A percentile compares a stretch with the other conserved stretches of the same genome.
Evolutionary conservation across 2,329 filamentous ascomycete species (phyloP).

Genomic region (Orbilia oligospora): DNA sequence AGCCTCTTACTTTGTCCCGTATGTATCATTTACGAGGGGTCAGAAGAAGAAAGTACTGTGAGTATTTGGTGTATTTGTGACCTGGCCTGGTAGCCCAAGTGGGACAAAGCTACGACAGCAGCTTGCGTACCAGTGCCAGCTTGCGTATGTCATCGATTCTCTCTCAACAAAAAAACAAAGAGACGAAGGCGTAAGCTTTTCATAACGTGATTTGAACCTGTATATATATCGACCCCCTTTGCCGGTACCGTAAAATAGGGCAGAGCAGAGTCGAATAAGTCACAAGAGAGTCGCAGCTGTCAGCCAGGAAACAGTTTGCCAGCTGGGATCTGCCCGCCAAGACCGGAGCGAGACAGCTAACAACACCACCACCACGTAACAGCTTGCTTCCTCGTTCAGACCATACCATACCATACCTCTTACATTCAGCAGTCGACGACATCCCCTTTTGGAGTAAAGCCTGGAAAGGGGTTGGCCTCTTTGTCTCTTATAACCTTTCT

Average conservation of each 20-base stretch:
- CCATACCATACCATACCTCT: neutral
- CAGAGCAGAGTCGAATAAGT: neutral
- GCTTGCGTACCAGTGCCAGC: conserved; percentile 11
- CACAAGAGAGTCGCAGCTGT: conserved; percentile 9
- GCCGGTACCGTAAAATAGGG: neutral
- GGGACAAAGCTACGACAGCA: conserved; percentile 22
- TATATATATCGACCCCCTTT: neutral
- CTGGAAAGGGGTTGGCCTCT: conserved; percentile 7
- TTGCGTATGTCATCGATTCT: conserved; percentile 1
- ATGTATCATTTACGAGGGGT: neutral
- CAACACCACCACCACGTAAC: conserved; percentile 45
- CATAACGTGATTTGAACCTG: neutral
- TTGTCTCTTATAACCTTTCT: conserved; percentile 1
- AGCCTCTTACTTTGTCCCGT: neutral
- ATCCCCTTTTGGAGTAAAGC: conserved; percentile 11
- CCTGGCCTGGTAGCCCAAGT: conserved; percentile 8
- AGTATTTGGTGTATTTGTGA: neutral
- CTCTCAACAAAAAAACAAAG: neutral
- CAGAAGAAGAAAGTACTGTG: neutral
- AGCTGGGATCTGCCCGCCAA: conserved; percentile 51
- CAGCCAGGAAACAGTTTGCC: conserved; percentile 19
- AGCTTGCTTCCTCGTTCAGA: neutral
- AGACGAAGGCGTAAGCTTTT: neutral
- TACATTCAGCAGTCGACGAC: conserved; percentile 3
- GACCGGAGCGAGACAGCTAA: conserved; percentile 49